Evolutionary conservation across 176 grass and related monocot genomes (phyloP), one percentile per base, ranked within the genome.

Genomic region (Typha latifolia): DNA sequence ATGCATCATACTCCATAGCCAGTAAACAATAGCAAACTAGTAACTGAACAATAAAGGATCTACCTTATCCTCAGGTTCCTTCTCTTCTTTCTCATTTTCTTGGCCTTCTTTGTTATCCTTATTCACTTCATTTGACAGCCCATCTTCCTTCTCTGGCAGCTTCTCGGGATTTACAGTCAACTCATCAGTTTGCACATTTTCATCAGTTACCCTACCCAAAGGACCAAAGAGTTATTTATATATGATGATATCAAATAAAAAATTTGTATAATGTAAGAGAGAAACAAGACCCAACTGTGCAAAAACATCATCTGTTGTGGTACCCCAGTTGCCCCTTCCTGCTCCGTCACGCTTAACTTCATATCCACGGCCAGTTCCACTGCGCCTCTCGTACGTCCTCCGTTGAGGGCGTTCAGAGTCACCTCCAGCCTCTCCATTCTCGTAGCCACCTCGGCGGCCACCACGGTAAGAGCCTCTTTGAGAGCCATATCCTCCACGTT

Each of bases 241-340:
- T 34, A 64, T 24, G 15, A 64, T 34, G 15, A 32, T 14, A 64
- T 8, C 20, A 59, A 59, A 59, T 59, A 59, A 21, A 12, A 59
- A 59, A 19, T 1, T 21, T 5, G 53, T 12, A 22, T 55, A 34
- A 24, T 11, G 13, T 37, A 43, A 37, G 50, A 51, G 32, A 64
- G 2, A 34, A 51, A 20, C 15, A 14, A 14, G 11, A 50, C 48
- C 49, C 37, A 73, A 32, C 22, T 22, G 72, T 64, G 47, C 24
- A 52, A 32, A 16, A n/a, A 31, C 8, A 12, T 74, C 72, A 52
- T 74, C 72, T 20, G 61, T 51, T 18, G 26, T 48, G 12, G 26
- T 74, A 32, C 72, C 72, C 72, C 72, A 74, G 48, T 74, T 74
- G 2, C 72, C 72, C 10, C 72, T 61, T 12, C 72, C 72, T 21